Percentiles rank a stretch among this genome's conserved stretches.
Evolutionary conservation across 148 eudicot species (phyloP).

Genomic region (Spergularia marina): DNA sequence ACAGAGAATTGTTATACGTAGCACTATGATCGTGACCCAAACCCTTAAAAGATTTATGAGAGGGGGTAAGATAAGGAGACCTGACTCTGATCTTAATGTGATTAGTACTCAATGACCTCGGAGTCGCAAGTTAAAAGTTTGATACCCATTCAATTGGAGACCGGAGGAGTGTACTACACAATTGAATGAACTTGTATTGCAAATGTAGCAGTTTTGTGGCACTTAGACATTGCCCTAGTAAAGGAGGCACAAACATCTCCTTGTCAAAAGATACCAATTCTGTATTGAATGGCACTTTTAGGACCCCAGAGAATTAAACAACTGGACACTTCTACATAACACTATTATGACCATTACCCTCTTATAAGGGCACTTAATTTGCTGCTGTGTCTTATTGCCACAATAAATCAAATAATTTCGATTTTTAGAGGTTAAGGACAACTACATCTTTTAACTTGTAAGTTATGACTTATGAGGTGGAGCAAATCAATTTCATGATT

Average conservation of each 20-base stretch:
- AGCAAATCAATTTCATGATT: neutral
- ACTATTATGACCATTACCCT: slow-evolving; percentile 4
- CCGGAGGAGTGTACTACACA: too few relatives aligned
- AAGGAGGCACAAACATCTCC: slow-evolving; percentile 3
- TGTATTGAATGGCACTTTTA: neutral
- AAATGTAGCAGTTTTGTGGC: neutral
- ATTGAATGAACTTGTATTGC: too few relatives aligned
- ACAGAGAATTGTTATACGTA: too few relatives aligned
- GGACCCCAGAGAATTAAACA: neutral
- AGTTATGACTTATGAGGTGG: neutral
- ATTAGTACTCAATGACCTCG: too few relatives aligned
- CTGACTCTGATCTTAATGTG: too few relatives aligned
- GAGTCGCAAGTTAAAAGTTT: too few relatives aligned
- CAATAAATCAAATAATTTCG: neutral
- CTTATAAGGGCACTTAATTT: neutral
- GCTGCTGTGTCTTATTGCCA: neutral
- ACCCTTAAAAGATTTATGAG: too few relatives aligned
- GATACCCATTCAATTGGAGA: too few relatives aligned
- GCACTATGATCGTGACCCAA: too few relatives aligned
- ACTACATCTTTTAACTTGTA: neutral
- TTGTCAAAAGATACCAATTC: slow-evolving; percentile 7
- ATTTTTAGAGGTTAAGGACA: neutral
- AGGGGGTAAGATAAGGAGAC: too few relatives aligned
- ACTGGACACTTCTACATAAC: neutral
- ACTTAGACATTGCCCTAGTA: neutral